Evolutionary conservation across 108 stramenopile genomes (phyloP).

Genomic region (Schizochytrium sp.): DNA sequence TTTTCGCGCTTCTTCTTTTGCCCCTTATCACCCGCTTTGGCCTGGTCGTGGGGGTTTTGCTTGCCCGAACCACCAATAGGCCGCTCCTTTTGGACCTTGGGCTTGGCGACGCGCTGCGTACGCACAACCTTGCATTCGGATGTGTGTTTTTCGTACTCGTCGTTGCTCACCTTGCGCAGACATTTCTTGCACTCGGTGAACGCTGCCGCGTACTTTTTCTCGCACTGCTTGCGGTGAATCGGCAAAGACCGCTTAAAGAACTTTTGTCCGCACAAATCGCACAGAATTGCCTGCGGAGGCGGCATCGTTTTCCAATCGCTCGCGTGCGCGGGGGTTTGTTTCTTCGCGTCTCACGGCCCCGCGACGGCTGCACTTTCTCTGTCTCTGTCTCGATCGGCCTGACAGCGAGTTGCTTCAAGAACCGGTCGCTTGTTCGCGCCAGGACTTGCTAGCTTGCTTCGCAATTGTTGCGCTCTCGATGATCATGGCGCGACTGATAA

Average conservation of each 20-base stretch:
- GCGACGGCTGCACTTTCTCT: too few species aligned
- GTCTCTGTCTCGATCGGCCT: too few species aligned
- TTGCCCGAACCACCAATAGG: too few species aligned
- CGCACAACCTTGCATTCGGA: conserved; percentile 21
- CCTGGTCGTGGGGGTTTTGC: too few species aligned
- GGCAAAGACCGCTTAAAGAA: conserved; percentile 21
- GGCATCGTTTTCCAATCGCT: neutral
- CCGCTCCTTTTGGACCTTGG: neutral
- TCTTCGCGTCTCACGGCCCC: too few species aligned
- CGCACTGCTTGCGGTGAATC: conserved; percentile 22
- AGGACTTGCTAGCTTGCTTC: too few species aligned
- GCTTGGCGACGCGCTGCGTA: neutral
- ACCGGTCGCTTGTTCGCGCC: too few species aligned
- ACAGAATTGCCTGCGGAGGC: neutral
- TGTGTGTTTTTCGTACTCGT: neutral
- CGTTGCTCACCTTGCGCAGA: neutral
- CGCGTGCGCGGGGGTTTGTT: too few species aligned
- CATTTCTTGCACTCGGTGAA: conserved; percentile 6
- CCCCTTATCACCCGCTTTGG: neutral
- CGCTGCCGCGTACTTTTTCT: neutral
- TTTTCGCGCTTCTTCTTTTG: neutral
- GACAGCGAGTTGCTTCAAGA: too few species aligned
- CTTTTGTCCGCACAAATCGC: conserved; percentile 21
- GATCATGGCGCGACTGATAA: too few species aligned
- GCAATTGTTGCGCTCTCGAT: too few species aligned